Conservation (phyloP, 495 filamentous ascomycete genomes). For the Daldinia childiae region DNA sequence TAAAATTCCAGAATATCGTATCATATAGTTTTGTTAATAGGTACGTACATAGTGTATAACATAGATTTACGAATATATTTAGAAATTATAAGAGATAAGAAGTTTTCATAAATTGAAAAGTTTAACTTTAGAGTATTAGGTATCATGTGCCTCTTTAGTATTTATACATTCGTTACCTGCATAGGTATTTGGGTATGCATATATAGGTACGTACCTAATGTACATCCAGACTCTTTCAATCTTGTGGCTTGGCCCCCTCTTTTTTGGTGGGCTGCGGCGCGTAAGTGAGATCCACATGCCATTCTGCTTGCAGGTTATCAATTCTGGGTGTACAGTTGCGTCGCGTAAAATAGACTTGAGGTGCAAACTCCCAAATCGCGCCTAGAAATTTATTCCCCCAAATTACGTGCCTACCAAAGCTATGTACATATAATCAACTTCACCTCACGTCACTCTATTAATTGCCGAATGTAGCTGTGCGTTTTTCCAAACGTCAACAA, state of each 20-base stretch:
- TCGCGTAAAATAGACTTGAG: conserved; percentile 40
- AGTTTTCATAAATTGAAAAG: no score
- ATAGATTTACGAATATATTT: no score
- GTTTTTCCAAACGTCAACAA: conserved; percentile 13
- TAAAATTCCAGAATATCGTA: no score
- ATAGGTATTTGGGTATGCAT: neutral
- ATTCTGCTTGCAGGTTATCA: conserved; percentile 14
- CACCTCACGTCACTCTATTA: conserved; percentile 20
- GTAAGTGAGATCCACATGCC: conserved; percentile 36
- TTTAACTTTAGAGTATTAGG: no score
- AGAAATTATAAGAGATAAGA: no score
- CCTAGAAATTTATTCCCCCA: conserved; percentile 26
- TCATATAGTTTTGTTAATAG: no score
- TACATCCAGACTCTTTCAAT: neutral
- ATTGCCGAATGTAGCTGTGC: conserved; percentile 23
- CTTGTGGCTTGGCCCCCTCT: conserved; percentile 3
- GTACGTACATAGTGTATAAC: no score
- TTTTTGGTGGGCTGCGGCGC: conserved; percentile 23
- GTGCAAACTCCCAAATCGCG: conserved; percentile 39
- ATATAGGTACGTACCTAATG: neutral
- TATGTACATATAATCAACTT: neutral
- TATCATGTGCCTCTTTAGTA: neutral
- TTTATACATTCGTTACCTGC: neutral
- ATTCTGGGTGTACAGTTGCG: conserved; percentile 32
- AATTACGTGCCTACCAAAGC: conserved; percentile 18